A percentile compares a stretch with the other conserved stretches of the same genome.
These are phyloP conservation scores for Krasilnikovozyma curviuscula DNA, from an alignment of 768 basidiomycete genomes.

Conservation along the genomic window DNA sequence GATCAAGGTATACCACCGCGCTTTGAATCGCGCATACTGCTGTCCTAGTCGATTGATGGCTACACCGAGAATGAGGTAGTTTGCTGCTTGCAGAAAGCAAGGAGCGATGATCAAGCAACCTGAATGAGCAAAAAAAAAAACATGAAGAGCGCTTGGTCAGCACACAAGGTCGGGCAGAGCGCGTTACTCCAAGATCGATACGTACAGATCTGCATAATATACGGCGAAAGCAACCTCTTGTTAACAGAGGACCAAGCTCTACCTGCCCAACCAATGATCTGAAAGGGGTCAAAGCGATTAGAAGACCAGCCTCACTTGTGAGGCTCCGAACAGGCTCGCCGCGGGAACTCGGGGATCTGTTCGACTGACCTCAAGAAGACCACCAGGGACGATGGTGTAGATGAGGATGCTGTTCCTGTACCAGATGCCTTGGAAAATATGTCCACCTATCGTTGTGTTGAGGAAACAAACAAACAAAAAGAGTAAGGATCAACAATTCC, in stretches of 20 bases:
- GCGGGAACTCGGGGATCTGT: no score
- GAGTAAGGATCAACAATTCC: neutral
- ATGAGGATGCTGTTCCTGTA: conserved; percentile 38
- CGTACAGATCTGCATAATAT: neutral
- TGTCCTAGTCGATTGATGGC: conserved; percentile 33
- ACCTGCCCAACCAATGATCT: conserved; percentile 38
- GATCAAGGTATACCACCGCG: conserved; percentile 18
- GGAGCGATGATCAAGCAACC: conserved; percentile 38
- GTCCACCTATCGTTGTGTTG: no score
- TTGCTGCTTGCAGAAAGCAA: conserved; percentile 30
- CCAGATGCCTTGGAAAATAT: no score
- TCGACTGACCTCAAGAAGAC: conserved; percentile 37
- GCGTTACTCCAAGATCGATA: conserved; percentile 33
- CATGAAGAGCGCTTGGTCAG: neutral
- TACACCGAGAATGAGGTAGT: conserved; percentile 39
- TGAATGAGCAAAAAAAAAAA: neutral
- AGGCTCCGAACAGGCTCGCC: no score
- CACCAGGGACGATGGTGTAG: conserved; percentile 34
- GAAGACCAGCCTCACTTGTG: no score
- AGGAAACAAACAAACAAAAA: neutral
- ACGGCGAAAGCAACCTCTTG: conserved; percentile 4
- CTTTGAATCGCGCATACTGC: conserved; percentile 31
- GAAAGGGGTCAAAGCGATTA: no score
- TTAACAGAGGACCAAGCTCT: conserved; percentile 35
- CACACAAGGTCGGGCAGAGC: conserved; percentile 3